A percentile compares a stretch with the other conserved stretches of the same genome.
Conservation (phyloP, 768 basidiomycete species). For the Nevesoporus exiguus region DNA sequence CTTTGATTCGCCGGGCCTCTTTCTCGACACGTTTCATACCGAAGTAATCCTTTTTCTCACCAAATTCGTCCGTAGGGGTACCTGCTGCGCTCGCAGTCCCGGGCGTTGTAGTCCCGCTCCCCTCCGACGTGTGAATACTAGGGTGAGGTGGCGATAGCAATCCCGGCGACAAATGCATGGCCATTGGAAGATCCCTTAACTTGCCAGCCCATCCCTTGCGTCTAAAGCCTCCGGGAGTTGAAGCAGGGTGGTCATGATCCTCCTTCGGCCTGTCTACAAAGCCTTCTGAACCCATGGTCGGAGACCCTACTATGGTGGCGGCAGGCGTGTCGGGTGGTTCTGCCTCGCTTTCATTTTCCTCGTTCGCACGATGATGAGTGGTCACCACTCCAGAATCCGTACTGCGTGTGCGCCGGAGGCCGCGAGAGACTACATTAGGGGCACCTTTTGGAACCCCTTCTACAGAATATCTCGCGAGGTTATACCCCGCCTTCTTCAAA, state of each 20-base stretch:
- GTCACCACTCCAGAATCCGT: conserved; percentile 10
- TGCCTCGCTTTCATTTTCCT: conserved; percentile 7
- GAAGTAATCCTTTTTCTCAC: conserved; percentile 29
- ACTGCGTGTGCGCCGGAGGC: conserved; percentile 9
- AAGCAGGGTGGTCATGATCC: not conserved
- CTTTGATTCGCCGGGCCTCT: conserved; percentile 19
- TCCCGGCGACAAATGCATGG: conserved; percentile 13
- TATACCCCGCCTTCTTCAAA: conserved; percentile 60
- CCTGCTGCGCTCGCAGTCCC: conserved; percentile 14
- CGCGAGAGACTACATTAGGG: not conserved
- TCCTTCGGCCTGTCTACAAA: not conserved
- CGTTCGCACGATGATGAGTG: not conserved
- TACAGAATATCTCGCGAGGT: conserved; percentile 52
- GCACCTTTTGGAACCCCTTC: conserved; percentile 5
- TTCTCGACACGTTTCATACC: conserved; percentile 29
- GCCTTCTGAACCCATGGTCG: conserved; percentile 8
- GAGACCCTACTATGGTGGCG: conserved; percentile 15
- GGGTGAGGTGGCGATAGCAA: conserved; percentile 11
- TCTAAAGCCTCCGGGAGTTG: conserved; percentile 6
- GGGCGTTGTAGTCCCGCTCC: conserved; percentile 19
- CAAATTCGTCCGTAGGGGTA: conserved; percentile 19
- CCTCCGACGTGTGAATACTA: conserved; percentile 10
- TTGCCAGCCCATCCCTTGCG: conserved; percentile 35
- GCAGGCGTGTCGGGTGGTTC: conserved; percentile 18
- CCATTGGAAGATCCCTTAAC: conserved; percentile 39